Evolutionary conservation across 179 eudicot genomes (phyloP).

Genomic region (Nepenthes alata): DNA sequence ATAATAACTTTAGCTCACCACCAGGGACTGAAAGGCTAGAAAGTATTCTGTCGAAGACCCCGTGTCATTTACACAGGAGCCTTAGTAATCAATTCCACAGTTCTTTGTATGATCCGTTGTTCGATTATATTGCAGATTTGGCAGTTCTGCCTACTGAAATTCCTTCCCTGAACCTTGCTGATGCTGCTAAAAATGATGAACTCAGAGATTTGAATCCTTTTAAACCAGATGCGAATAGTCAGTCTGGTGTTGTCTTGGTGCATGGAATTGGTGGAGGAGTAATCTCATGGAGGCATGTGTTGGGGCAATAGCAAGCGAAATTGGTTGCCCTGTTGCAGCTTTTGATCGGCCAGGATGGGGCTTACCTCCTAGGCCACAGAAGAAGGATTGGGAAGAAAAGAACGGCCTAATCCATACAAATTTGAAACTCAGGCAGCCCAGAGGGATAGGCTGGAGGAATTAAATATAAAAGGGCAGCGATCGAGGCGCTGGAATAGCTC

Average conservation of each 20-base stretch:
- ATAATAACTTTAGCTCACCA: constrained; percentile 24
- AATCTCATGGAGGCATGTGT: constrained; percentile 93
- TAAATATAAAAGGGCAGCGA: constrained; percentile 14
- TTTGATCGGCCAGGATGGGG: constrained; percentile 74
- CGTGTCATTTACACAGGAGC: constrained; percentile 52
- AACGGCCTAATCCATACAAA: constrained; percentile 74
- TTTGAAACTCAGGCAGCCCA: constrained; percentile 42
- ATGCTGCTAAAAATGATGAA: too few species aligned
- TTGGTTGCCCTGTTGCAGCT: constrained; percentile 38
- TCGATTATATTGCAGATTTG: constrained; percentile 20
- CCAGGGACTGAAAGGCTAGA: constrained; percentile 25
- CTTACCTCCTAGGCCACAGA: constrained; percentile 63
- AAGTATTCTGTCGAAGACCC: constrained; percentile 18
- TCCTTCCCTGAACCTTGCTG: too few species aligned
- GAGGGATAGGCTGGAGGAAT: background rate
- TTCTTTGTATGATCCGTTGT: constrained; percentile 26
- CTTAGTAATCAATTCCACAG: constrained; percentile 55
- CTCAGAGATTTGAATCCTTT: too few species aligned
- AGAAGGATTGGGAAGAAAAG: constrained; percentile 10
- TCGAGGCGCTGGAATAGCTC: constrained; percentile 52
- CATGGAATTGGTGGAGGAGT: constrained; percentile 99
- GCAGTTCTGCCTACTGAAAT: constrained; percentile 34
- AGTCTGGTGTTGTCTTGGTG: constrained; percentile 22
- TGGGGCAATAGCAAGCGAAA: constrained; percentile 63
- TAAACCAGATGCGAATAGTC: too few species aligned